phyloP scores from a whole-genome alignment of 768 basidiomycete species.

The Hortiboletus flavorubellus region DNA sequence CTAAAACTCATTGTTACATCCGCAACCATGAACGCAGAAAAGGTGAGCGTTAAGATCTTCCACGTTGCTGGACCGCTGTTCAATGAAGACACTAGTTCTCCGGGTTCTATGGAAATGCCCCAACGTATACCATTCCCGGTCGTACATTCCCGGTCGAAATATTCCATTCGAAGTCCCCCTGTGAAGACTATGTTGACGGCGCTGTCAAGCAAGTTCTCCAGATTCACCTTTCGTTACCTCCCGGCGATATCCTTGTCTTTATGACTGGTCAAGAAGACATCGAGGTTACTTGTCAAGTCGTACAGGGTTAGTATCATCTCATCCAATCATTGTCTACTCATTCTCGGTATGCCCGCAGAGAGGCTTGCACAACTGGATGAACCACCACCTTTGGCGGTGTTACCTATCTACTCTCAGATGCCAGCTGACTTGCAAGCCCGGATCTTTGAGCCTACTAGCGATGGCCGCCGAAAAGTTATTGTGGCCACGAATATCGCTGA shows the following conservation, averaged over 20 bases:
- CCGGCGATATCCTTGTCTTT: conserved; percentile 95
- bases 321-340: background rate
- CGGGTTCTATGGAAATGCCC: conserved; percentile 90
- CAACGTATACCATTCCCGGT: conserved; percentile 88
- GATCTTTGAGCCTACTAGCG: conserved; percentile 91
- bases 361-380: conserved; percentile 91
- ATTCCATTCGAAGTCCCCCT: conserved; percentile 94
- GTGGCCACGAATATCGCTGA: conserved; percentile 99
- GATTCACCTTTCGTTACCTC: conserved; percentile 90
- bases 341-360: conserved; percentile 47
- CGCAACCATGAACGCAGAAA: conserved; percentile 99
- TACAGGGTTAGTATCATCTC: conserved; percentile 59
- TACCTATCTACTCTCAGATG: conserved; percentile 99
- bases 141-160: conserved; percentile 98
- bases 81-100: conserved; percentile 71
- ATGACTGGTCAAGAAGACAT: conserved; percentile 99
- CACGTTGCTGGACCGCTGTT: background rate
- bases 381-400: conserved; percentile 78
- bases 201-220: conserved; percentile 98
- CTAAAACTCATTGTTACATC: conserved; percentile 97
- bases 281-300: conserved; percentile 92
- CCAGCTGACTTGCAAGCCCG: conserved; percentile 98
- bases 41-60: conserved; percentile 47
- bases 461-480: conserved; percentile 94
- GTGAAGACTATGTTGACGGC: conserved; percentile 98